Percentiles rank a stretch among this genome's conserved stretches.
These are phyloP conservation scores for Limonium bicolor DNA, from an alignment of 148 eudicot species.

Conservation along the genomic window DNA sequence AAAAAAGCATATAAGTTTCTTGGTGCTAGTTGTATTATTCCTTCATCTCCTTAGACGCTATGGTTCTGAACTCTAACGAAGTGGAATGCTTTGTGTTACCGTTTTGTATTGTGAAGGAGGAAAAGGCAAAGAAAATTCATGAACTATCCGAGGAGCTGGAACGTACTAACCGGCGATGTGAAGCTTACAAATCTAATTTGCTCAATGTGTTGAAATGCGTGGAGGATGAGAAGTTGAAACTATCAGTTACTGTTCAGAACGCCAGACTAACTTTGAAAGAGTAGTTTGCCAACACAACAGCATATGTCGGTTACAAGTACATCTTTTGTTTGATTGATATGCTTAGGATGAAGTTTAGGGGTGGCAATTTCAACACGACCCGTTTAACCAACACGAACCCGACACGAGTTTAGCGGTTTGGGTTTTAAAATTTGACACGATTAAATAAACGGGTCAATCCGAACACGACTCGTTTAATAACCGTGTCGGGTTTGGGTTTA, in stretches of 20 bases:
- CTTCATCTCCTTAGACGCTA: background rate
- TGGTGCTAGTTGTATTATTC: background rate
- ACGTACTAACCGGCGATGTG: slow-evolving; percentile 18
- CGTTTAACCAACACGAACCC: too few relatives aligned
- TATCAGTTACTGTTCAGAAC: slow-evolving; percentile 32
- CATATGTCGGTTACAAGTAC: background rate
- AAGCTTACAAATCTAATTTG: slow-evolving; percentile 24
- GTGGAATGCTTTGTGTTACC: too few relatives aligned
- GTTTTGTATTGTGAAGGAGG: slow-evolving; percentile 15
- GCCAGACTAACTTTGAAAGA: slow-evolving; percentile 24
- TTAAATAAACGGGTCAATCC: too few relatives aligned
- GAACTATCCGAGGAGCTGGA: slow-evolving; percentile 21
- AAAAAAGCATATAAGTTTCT: too few relatives aligned
- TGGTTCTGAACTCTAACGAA: background rate
- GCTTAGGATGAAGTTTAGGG: too few relatives aligned
- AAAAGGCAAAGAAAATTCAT: slow-evolving; percentile 19
- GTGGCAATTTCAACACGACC: too few relatives aligned
- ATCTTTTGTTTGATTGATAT: too few relatives aligned
- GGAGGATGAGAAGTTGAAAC: slow-evolving; percentile 32
- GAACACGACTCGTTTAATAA: too few relatives aligned
- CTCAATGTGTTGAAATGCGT: slow-evolving; percentile 23
- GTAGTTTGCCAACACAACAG: slow-evolving; percentile 2
- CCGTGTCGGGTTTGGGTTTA: too few relatives aligned
- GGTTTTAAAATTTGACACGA: too few relatives aligned
- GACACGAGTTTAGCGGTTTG: too few relatives aligned